A percentile compares a stretch with the other conserved stretches of the same genome.
These are phyloP conservation scores for Microbotryum violaceum DNA, from an alignment of 1,284 basidiomycete species.

Conservation along the genomic window DNA sequence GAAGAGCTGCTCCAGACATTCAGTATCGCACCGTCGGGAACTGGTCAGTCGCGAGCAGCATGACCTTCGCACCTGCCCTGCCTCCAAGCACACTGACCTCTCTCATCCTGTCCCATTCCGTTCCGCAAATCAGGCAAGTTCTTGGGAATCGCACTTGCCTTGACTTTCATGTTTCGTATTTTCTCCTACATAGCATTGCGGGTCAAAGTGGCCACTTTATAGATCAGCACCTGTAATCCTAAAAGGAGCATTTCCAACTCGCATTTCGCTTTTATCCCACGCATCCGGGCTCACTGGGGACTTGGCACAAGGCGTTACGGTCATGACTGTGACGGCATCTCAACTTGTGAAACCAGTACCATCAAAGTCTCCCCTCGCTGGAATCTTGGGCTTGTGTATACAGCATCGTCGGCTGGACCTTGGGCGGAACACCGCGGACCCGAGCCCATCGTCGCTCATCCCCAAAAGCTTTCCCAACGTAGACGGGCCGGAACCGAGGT, in stretches of 20 bases:
- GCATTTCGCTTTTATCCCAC: background rate
- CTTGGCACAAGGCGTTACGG: no score
- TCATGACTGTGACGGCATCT: no score
- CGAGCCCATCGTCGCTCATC: no score
- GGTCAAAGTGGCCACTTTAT: constrained; percentile 5
- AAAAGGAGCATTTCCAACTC: background rate
- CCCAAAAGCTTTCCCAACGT: no score
- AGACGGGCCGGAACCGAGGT: no score
- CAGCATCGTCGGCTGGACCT: no score
- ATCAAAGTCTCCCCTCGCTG: no score
- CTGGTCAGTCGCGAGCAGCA: constrained; percentile 6
- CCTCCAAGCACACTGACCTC: background rate
- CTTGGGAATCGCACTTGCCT: constrained; percentile 41
- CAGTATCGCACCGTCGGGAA: constrained; percentile 6
- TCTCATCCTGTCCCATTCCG: constrained; percentile 22
- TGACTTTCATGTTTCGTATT: constrained; percentile 18
- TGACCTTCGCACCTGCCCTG: background rate
- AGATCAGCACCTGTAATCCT: background rate
- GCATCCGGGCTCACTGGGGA: no score
- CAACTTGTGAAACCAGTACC: no score
- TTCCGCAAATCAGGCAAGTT: constrained; percentile 40
- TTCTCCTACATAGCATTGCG: constrained; percentile 11
- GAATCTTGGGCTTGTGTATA: no score
- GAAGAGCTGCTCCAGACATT: constrained; percentile 40
- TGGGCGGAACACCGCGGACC: no score